Evolutionary conservation across 2,329 filamentous ascomycete species (phyloP).

Genomic region (Cladosporium sp.): DNA sequence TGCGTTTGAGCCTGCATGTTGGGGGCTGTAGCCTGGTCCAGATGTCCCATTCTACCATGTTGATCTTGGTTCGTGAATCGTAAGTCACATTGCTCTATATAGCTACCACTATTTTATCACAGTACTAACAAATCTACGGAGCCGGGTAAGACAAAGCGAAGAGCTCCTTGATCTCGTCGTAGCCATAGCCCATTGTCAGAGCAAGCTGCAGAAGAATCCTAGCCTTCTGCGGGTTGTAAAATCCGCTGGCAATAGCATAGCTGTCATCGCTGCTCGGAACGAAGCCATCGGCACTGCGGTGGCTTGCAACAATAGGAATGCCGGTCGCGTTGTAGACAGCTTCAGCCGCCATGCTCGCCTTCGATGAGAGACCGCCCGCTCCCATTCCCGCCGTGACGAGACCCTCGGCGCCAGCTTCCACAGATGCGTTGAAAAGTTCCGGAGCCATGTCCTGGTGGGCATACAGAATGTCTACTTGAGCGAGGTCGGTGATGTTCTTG

Average conservation of each 20-base stretch:
- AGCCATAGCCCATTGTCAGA: slow-evolving; percentile 25
- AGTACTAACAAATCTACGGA: not conserved
- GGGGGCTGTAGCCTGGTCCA: too few relatives aligned
- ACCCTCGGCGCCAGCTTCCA: slow-evolving; percentile 47
- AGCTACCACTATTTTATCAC: too few relatives aligned
- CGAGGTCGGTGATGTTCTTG: slow-evolving; percentile 33
- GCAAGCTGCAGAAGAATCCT: slow-evolving; percentile 45
- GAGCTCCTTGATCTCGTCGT: slow-evolving; percentile 40
- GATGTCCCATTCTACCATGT: too few relatives aligned
- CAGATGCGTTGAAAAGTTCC: slow-evolving; percentile 42
- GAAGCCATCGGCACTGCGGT: slow-evolving; percentile 47
- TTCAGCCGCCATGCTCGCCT: slow-evolving; percentile 37
- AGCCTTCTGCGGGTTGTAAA: slow-evolving; percentile 52
- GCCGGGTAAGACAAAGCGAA: slow-evolving; percentile 21
- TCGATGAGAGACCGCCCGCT: slow-evolving; percentile 44
- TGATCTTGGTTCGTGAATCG: too few relatives aligned
- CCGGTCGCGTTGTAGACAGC: slow-evolving; percentile 40
- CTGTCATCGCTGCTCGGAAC: slow-evolving; percentile 33
- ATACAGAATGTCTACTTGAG: slow-evolving; percentile 52
- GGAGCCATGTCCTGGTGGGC: slow-evolving; percentile 46
- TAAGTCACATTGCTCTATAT: too few relatives aligned
- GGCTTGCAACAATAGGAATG: slow-evolving; percentile 47
- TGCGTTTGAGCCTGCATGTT: too few relatives aligned
- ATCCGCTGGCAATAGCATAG: slow-evolving; percentile 42
- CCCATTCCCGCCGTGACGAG: slow-evolving; percentile 53